phyloP scores from a whole-genome alignment of 108 stramenopile species.

The Cyclotella choctawhatcheeana region DNA sequence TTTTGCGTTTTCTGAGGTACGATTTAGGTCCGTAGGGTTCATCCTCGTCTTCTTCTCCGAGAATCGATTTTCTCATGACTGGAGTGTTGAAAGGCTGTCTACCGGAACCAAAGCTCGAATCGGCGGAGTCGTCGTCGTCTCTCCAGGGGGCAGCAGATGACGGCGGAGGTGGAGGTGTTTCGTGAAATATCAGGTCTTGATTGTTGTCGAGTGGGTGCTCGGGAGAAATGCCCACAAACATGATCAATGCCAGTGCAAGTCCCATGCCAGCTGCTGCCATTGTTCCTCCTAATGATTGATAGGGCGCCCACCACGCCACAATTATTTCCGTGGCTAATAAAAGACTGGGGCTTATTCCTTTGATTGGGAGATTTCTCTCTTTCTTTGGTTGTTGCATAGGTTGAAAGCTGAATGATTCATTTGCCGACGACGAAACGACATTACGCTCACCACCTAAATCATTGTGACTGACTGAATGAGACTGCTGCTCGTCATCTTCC shows the following conservation, averaged over 20 bases:
- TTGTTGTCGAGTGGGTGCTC: slow-evolving; percentile 11
- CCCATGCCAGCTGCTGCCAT: slow-evolving; percentile 26
- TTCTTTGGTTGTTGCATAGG: slow-evolving; percentile 13
- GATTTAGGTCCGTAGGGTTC: slow-evolving; percentile 33
- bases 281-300: slow-evolving; percentile 43
- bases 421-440: slow-evolving; percentile 26
- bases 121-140: slow-evolving; percentile 50
- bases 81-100: slow-evolving; percentile 48
- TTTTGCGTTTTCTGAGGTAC: slow-evolving; percentile 33
- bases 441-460: slow-evolving; percentile 23
- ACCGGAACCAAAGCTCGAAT: slow-evolving; percentile 41
- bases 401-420: slow-evolving; percentile 50
- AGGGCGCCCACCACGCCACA: slow-evolving; percentile 41
- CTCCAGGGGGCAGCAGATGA: slow-evolving; percentile 7
- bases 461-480: neutral
- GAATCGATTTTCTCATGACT: slow-evolving; percentile 46
- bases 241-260: slow-evolving; percentile 21
- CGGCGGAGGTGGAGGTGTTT: slow-evolving; percentile 38
- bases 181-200: slow-evolving; percentile 31
- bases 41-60: slow-evolving; percentile 52
- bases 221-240: slow-evolving; percentile 30
- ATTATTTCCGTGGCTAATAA: slow-evolving; percentile 31
- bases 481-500: slow-evolving; percentile 23
- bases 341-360: slow-evolving; percentile 20
- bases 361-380: slow-evolving; percentile 16